phyloP scores from a whole-genome alignment of 2,329 filamentous ascomycete species.

The Microdochium trichocladiopsis region DNA sequence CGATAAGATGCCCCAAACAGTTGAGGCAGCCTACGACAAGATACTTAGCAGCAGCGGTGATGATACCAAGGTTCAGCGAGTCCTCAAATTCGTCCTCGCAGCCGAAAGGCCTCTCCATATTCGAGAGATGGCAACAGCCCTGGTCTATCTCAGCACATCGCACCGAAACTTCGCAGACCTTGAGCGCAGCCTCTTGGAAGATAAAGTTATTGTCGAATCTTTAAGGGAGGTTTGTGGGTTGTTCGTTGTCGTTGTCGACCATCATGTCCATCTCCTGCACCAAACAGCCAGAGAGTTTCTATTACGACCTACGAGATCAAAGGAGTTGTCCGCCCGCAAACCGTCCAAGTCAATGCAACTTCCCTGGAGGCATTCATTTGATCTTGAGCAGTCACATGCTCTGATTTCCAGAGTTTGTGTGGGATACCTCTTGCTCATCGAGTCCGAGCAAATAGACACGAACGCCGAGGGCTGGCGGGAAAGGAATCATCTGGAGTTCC shows the following conservation, averaged over 20 bases:
- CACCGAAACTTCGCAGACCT: conserved; percentile 4
- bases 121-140: conserved; percentile 21
- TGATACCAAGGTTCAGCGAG: conserved; percentile 12
- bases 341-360: too few relatives aligned
- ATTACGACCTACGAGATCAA: conserved; percentile 3
- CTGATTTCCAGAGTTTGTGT: too few relatives aligned
- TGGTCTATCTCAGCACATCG: conserved; percentile 11
- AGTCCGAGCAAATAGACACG: too few relatives aligned
- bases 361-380: too few relatives aligned
- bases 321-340: too few relatives aligned
- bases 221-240: conserved; percentile 25
- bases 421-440: too few relatives aligned
- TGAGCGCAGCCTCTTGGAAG: conserved; percentile 1
- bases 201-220: conserved; percentile 9
- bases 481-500: too few relatives aligned
- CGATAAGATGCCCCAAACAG: conserved; percentile 11
- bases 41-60: conserved; percentile 22
- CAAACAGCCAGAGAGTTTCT: conserved; percentile 31
- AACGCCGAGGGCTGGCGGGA: too few relatives aligned
- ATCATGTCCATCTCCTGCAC: conserved; percentile 27
- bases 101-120: conserved; percentile 22
- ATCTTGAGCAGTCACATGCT: too few relatives aligned
- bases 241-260: conserved; percentile 24
- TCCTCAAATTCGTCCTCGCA: conserved; percentile 26
- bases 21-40: conserved; percentile 24